Evolutionary conservation across 805 yeast genomes (phyloP), one percentile per base, ranked within the genome.

Genomic region (Wickerhamia fluorescens): DNA sequence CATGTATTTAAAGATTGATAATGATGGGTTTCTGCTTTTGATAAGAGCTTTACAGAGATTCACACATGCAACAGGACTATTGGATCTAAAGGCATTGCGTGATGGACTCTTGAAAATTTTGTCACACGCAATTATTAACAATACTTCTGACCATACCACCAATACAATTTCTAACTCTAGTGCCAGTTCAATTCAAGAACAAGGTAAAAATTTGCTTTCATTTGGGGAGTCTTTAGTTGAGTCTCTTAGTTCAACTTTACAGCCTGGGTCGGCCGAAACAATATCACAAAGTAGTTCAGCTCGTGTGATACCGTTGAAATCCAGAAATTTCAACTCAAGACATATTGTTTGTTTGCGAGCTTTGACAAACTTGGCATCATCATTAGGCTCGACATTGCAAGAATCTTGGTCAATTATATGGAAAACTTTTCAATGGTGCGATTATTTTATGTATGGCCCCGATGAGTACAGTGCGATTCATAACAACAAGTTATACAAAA

Each of bases 311-410:
- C 16, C 14, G 14, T 22, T 17, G 24, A 21, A n/a, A 18, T 45
- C 69, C 1, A 55, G 81, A 35, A 47, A 49, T 18, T 59, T 83
- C 24, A 73, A 77, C 35, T 65, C 83, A 1, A 68, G 94, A 30
- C 86, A 84, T 37, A 67, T 84, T 1, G 66, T 78, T 7, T 75
- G 95, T 40, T 71, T 86, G 22, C 64, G 95, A 28, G 96, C 95
- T 0, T 53, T 89, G 21, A 59, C 78, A 3, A 82, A 85, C 35
- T 59, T 89, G 27, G 87, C 89, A 0, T 68, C 78, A 3, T 82
- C 95, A 0, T 54, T 89, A n/a, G 96, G 96, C 0, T 71, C 88
- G 1, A 70, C 76, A 1, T 61, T 89, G 10, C 70, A 69, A 5
- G 49, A 57, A 3, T 73, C 81, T 18, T 89, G 97, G 97, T 52